Conservation (phyloP, 768 basidiomycete species). For the Mycena vulgaris region DNA sequence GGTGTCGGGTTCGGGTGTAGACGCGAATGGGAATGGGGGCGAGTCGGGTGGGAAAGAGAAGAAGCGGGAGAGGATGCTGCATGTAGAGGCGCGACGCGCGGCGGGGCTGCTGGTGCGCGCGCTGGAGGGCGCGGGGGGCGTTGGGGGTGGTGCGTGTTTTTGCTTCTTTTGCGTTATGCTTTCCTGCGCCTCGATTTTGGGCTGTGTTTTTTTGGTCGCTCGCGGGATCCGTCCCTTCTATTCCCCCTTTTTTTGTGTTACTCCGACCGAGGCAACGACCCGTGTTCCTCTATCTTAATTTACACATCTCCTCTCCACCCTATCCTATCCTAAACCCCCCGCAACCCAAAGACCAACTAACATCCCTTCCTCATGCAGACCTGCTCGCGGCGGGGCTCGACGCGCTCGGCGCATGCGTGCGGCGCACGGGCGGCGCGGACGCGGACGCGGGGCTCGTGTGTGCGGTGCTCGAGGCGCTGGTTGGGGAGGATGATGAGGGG, state of each 20-base stretch:
- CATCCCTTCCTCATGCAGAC: conserved; percentile 43
- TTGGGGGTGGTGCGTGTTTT: conserved; percentile 41
- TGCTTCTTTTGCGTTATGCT: not conserved
- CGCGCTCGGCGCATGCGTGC: conserved; percentile 52
- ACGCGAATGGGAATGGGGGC: not conserved
- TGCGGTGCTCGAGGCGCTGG: conserved; percentile 62
- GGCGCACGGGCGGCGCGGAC: conserved; percentile 38
- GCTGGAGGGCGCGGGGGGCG: conserved; percentile 54
- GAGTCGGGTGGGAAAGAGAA: not conserved
- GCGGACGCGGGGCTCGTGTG: conserved; percentile 56
- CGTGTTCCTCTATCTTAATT: not conserved
- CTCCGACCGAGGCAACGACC: no score
- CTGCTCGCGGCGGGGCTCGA: conserved; percentile 69
- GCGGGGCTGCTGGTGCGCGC: conserved; percentile 17
- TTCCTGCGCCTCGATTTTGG: not conserved
- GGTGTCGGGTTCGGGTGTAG: not conserved
- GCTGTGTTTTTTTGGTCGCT: not conserved
- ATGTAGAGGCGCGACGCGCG: conserved; percentile 26
- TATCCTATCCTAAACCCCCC: no score
- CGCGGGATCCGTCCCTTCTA: no score
- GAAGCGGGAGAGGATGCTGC: conserved; percentile 8
- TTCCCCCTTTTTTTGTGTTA: no score
- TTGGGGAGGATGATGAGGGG: conserved; percentile 51
- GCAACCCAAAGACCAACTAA: no score
- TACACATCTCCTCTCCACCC: not conserved